Base-by-base conservation (phyloP, 2,329 filamentous ascomycete species). In the Sporothrix inflata region DNA sequence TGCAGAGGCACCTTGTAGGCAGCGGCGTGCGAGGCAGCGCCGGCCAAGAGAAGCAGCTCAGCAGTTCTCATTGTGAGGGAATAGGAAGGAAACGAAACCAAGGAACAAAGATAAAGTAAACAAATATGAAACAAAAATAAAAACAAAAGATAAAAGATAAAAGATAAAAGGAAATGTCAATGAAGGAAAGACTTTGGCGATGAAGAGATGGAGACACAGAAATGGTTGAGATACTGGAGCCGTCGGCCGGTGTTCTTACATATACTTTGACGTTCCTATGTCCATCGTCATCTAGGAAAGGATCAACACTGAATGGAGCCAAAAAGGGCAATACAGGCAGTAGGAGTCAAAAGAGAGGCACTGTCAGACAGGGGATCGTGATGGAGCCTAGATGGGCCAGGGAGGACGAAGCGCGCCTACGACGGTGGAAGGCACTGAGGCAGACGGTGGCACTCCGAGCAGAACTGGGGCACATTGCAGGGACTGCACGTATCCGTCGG, bases 1-100 rank as follows among this genome's bases (percentile, higher is more conserved):
- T 45, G 60, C 55, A 61, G 55, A 38, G 55, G 19, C 14, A 61
- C 30, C 27, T 38, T 38, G 60, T 21, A 42, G 60, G 60, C 60
- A 27, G 60, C 60, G 19, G 60, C 60, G 16, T 65, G 30, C 34
- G 27, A 61, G 30, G 60, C 34, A 38, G 40, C 60, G 21, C 38
- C 38, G 38, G 60, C 60, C n/a, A 65, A 34, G 34, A 65, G 60
- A 38, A 65, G 60, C 60, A 65, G 60, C 21, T 38, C 60, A 24
- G 60, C 34, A 16, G 38, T 65, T 38, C 34, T 65, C 60, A 65
- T 65, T 24, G 38, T 45, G 60, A 27, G 38, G 21, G 38, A n/a
- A n/a, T 45, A n/a, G 19, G 34, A 61, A 40, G 7, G 7, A 53
- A 53, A n/a, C 2, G 1, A n/a, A 53, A 19, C n/a, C n/a, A 34